Percentiles rank a stretch among this genome's conserved stretches.
These are phyloP conservation scores for Apiotrichum siamense DNA, from an alignment of 1,284 basidiomycete species.

Conservation along the genomic window DNA sequence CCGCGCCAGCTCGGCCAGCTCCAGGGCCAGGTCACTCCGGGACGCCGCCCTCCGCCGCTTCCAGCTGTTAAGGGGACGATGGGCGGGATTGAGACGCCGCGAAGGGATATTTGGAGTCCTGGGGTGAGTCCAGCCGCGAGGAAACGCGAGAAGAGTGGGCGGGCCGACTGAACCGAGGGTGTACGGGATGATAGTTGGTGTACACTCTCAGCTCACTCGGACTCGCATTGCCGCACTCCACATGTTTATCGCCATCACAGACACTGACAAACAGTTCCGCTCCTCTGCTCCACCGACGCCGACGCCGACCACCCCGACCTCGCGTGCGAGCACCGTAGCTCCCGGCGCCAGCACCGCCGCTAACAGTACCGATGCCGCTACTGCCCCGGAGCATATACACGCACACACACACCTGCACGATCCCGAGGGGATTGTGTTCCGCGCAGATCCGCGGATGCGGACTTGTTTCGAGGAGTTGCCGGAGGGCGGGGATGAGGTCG, in stretches of 20 bases:
- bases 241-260: too few relatives aligned
- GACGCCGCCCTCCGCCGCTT: neutral
- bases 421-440: constrained; percentile 16
- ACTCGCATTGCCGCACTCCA: neutral
- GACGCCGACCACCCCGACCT: neutral
- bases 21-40: too few relatives aligned
- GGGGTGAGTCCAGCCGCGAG: neutral
- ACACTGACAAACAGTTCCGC: neutral
- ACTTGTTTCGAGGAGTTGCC: constrained; percentile 23
- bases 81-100: constrained; percentile 20
- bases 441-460: constrained; percentile 24
- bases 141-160: neutral
- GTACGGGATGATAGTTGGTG: neutral
- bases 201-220: neutral
- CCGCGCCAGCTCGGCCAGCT: too few relatives aligned
- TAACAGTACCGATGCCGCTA: neutral
- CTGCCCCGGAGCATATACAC: too few relatives aligned
- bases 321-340: neutral
- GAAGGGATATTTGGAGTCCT: neutral
- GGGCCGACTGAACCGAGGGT: too few relatives aligned
- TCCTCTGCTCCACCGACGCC: neutral
- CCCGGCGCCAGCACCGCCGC: neutral
- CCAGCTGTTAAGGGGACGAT: neutral
- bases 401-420: neutral
- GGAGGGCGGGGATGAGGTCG: constrained; percentile 18